Conservation (phyloP, 352 stramenopile species). For the Phytophthora sojae region DNA sequence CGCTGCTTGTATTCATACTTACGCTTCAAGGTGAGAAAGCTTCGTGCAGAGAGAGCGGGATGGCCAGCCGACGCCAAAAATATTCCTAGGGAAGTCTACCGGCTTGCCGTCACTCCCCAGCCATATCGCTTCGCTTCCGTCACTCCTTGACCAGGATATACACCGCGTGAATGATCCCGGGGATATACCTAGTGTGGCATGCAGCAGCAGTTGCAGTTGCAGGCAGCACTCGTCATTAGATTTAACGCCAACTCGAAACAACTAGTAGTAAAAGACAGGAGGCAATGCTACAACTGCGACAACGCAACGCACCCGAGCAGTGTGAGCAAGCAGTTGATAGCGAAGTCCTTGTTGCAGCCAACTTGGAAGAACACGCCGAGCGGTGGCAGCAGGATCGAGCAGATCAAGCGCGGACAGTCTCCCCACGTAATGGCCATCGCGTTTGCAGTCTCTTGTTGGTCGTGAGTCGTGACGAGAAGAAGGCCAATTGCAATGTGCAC, state of each 20-base stretch:
- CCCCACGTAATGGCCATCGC: slow-evolving; percentile 63
- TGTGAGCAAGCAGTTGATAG: not conserved
- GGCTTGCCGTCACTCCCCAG: not conserved
- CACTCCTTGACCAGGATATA: slow-evolving; percentile 58
- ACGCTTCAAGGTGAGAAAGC: not conserved
- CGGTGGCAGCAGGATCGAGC: not conserved
- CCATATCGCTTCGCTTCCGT: not conserved
- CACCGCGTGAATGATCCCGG: not conserved
- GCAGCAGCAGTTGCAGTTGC: not conserved
- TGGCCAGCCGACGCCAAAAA: not conserved
- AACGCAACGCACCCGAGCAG: not conserved
- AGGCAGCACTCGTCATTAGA: not conserved
- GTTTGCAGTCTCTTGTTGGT: not conserved
- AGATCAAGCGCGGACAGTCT: not conserved
- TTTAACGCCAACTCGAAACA: not conserved
- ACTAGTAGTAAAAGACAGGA: too few species aligned
- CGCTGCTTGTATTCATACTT: not conserved
- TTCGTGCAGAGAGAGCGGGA: not conserved
- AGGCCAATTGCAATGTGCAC: slow-evolving; percentile 13
- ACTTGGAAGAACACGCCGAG: not conserved
- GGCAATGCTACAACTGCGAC: not conserved
- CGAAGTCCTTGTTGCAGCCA: not conserved
- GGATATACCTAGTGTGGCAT: not conserved
- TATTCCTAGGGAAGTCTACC: not conserved
- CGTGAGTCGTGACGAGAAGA: not conserved